These are phyloP conservation scores for Colletotrichum sp. DNA, from an alignment of 2,329 filamentous ascomycete species.

Conservation along the genomic window DNA sequence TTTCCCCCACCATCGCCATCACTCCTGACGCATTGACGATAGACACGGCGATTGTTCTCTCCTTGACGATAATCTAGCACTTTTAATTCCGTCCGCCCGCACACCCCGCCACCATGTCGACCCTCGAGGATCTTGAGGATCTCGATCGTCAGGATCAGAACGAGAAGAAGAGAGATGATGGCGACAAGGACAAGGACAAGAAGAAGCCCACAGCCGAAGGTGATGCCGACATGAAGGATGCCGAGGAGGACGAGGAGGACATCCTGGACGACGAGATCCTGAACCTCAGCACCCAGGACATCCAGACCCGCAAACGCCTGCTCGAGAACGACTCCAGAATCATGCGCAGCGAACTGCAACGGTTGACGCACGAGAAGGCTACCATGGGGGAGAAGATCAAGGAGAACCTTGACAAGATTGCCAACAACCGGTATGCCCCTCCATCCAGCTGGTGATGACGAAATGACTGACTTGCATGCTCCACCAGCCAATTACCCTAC, in stretches of 20 bases:
- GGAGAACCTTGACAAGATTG: slow-evolving; percentile 98
- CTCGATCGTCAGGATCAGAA: slow-evolving; percentile 82
- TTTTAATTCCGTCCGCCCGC: not conserved
- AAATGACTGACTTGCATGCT: slow-evolving; percentile 20
- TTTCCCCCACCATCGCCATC: not conserved
- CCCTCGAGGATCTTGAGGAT: slow-evolving; percentile 90
- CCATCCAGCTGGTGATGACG: not conserved
- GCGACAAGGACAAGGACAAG: slow-evolving; percentile 36
- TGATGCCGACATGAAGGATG: slow-evolving; percentile 93
- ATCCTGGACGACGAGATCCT: slow-evolving; percentile 93
- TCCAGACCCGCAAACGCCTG: slow-evolving; percentile 86
- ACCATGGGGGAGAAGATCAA: slow-evolving; percentile 99
- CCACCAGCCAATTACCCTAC: slow-evolving; percentile 87
- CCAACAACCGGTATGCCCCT: slow-evolving; percentile 84
- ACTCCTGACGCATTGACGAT: not conserved
- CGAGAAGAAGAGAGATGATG: slow-evolving; percentile 59
- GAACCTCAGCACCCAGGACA: slow-evolving; percentile 91
- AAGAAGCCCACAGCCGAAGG: slow-evolving; percentile 55
- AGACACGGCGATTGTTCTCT: not conserved
- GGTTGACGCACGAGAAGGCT: slow-evolving; percentile 92
- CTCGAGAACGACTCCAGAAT: slow-evolving; percentile 98
- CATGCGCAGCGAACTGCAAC: slow-evolving; percentile 97
- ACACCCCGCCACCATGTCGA: slow-evolving; percentile 69
- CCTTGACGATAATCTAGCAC: not conserved
- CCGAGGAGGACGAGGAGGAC: slow-evolving; percentile 75